A percentile compares a stretch with the other conserved stretches of the same genome.
Evolutionary conservation across 2,329 filamentous ascomycete genomes (phyloP).

Genomic region (Ascochyta clinopodiicola): DNA sequence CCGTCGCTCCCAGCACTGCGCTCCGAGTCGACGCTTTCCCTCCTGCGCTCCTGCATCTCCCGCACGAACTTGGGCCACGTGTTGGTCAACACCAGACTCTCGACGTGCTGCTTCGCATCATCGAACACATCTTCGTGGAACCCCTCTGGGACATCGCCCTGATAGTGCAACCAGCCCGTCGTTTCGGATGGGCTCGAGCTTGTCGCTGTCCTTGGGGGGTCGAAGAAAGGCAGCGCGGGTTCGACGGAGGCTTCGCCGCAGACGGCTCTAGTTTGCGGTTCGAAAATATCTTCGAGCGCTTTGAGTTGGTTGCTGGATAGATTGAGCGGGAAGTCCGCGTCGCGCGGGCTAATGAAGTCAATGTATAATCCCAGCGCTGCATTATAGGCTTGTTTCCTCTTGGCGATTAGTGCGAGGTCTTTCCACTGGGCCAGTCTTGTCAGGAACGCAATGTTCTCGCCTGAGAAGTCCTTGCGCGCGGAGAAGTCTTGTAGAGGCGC

Average conservation of each 20-base stretch:
- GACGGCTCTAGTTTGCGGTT: conserved; percentile 5
- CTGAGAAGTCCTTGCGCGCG: conserved; percentile 21
- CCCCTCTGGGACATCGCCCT: not conserved
- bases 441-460: conserved; percentile 27
- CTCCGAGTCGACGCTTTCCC: conserved; percentile 10
- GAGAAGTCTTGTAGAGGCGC: conserved; percentile 24
- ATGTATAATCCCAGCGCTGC: conserved; percentile 20
- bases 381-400: conserved; percentile 10
- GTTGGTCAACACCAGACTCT: conserved; percentile 21
- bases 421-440: conserved; percentile 15
- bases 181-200: not conserved
- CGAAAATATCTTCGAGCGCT: conserved; percentile 16
- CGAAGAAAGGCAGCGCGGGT: conserved; percentile 11
- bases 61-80: conserved; percentile 29
- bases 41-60: conserved; percentile 10
- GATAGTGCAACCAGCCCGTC: not conserved
- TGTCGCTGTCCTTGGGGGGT: not conserved
- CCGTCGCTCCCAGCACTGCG: conserved; percentile 3
- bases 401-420: not conserved
- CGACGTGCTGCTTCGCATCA: conserved; percentile 13
- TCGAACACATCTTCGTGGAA: conserved; percentile 18
- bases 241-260: conserved; percentile 10
- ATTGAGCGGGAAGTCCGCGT: conserved; percentile 25
- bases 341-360: conserved; percentile 18
- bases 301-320: conserved; percentile 16